These are phyloP conservation scores for Phytopythium ostracodes DNA, from an alignment of 352 stramenopile genomes.

Conservation along the genomic window DNA sequence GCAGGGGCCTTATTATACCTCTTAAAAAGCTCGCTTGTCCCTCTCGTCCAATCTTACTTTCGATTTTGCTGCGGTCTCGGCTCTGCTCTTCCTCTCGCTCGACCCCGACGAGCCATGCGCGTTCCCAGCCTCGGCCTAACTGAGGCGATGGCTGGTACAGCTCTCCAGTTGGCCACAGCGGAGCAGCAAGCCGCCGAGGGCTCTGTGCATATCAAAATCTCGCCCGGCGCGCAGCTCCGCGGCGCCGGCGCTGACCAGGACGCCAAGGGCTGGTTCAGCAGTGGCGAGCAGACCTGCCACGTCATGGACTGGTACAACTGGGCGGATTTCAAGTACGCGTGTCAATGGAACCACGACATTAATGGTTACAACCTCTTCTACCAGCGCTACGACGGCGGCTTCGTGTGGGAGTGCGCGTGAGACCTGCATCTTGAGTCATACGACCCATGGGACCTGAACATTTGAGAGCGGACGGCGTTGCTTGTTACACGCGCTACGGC, in stretches of 20 bases:
- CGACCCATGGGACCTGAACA: background rate
- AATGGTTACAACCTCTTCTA: constrained; percentile 9
- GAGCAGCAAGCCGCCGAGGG: background rate
- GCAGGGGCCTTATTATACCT: too few relatives aligned
- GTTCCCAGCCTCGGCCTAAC: background rate
- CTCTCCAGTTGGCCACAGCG: background rate
- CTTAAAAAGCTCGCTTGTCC: too few relatives aligned
- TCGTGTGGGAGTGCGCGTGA: background rate
- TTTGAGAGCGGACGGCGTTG: background rate
- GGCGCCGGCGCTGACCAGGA: background rate
- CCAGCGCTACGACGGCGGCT: constrained; percentile 3
- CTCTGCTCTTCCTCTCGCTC: background rate
- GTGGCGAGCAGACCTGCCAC: constrained; percentile 1
- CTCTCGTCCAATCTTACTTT: too few relatives aligned
- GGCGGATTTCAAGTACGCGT: constrained; percentile 12
- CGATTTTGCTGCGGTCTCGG: background rate
- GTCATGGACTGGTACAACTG: constrained; percentile 9
- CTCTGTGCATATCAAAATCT: constrained; percentile 3
- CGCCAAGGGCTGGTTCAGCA: background rate
- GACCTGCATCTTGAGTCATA: background rate
- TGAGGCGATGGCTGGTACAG: background rate
- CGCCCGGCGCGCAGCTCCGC: constrained; percentile 1
- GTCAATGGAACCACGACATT: constrained; percentile 4
- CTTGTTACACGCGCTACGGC: constrained; percentile 5
- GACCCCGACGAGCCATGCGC: background rate